Evolutionary conservation across 2,329 filamentous ascomycete genomes (phyloP), one percentile per base, ranked within the genome.

Genomic region (Allantophomopsis cytisporea): DNA sequence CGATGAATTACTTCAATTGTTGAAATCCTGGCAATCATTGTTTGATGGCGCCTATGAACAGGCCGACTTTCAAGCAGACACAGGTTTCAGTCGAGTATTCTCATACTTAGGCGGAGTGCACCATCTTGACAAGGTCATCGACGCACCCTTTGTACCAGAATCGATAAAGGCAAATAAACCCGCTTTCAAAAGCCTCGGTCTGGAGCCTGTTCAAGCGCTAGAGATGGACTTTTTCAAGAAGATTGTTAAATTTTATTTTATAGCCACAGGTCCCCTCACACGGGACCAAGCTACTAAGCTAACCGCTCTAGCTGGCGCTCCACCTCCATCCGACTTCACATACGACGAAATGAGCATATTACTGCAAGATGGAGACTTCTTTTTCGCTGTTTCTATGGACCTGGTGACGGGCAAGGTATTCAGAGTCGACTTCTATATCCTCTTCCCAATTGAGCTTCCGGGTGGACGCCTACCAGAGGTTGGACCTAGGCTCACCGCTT

Each of bases 261-360:
- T 39, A 20, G 28, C 37, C 13, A 13, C 10, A 5, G 37, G 37
- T 11, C 37, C 37, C 5, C 30, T 39, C 12, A 39, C 37, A n/a
- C 14, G 16, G 14, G 37, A 39, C 7, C 7, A 21, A 21, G 37
- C 37, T 10, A 23, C 30, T 13, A 39, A 20, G 13, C 23, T 18
- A 15, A 20, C 16, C 14, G 31, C 28, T 17, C 28, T 39, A 11
- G 28, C 37, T 13, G 30, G 37, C 28, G 15, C 37, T n/a, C 16
- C 28, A 18, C 37, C 37, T n/a, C 37, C 37, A n/a, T 8, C 15
- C 13, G 15, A 17, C 13, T 15, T n/a, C 12, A 14, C 31, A 14
- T 39, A 39, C 30, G 31, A 33, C 28, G 37, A 39, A 7, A 39
- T 39, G 37, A 39, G 37, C 30, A 39, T 32, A 16, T 20, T 32